Conservation (phyloP, 371 early-diverging fungal species). For the Phascolomyces articulosus region DNA sequence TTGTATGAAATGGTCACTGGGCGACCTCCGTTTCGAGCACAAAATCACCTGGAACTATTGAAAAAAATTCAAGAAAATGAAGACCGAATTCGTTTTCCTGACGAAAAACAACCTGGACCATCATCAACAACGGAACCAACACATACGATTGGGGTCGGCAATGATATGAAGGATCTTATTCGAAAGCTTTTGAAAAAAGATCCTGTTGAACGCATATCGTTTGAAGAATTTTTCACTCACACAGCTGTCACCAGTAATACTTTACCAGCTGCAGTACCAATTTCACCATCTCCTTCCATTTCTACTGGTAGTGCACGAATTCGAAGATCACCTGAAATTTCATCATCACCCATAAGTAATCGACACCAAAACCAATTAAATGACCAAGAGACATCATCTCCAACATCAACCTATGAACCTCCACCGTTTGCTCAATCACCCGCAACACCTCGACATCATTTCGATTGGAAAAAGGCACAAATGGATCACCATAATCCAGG, state of each 20-base stretch:
- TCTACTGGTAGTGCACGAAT: not conserved
- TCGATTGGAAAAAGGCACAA: conserved; percentile 1
- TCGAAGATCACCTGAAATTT: not conserved
- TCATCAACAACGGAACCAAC: not conserved
- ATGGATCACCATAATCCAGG: not conserved
- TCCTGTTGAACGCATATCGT: conserved; percentile 85
- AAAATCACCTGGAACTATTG: conserved; percentile 90
- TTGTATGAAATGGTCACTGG: conserved; percentile 93
- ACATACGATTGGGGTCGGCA: conserved; percentile 43
- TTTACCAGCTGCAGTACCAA: not conserved
- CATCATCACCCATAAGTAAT: conserved; percentile 1
- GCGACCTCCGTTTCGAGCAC: conserved; percentile 90
- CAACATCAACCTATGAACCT: conserved; percentile 24
- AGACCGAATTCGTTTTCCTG: conserved; percentile 87
- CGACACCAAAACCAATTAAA: not conserved
- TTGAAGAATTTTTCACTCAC: conserved; percentile 92
- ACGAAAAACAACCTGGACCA: conserved; percentile 44
- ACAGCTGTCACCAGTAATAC: conserved; percentile 54
- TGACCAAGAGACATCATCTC: not conserved
- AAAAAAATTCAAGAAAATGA: conserved; percentile 83
- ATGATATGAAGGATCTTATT: conserved; percentile 84
- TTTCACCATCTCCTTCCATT: conserved; percentile 9
- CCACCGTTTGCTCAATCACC: conserved; percentile 39
- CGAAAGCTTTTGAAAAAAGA: conserved; percentile 80
- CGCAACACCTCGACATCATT: conserved; percentile 9